Evolutionary conservation across 2,329 filamentous ascomycete species (phyloP).

Genomic region (Colletotrichum theobromicola): DNA sequence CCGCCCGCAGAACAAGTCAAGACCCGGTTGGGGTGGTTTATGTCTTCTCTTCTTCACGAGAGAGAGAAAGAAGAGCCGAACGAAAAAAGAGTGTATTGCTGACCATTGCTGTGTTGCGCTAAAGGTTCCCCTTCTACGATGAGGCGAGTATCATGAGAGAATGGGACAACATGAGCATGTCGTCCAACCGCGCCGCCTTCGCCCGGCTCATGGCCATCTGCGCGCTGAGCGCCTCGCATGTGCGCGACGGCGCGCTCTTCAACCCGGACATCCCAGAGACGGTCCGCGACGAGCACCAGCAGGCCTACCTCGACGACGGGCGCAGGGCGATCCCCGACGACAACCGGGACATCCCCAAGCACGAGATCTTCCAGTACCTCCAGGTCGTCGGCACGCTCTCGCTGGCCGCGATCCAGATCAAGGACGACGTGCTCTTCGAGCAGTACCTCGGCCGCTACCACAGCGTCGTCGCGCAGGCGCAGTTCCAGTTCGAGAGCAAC

Average conservation of each 20-base stretch:
- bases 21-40: neutral
- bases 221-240: slow-evolving; percentile 51
- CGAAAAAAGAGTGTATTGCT: too few relatives aligned
- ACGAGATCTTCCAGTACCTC: slow-evolving; percentile 18
- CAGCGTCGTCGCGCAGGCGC: slow-evolving; percentile 51
- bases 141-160: slow-evolving; percentile 44
- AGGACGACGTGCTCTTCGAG: slow-evolving; percentile 53
- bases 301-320: slow-evolving; percentile 21
- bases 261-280: slow-evolving; percentile 38
- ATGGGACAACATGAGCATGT: slow-evolving; percentile 43
- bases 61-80: neutral
- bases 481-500: slow-evolving; percentile 56
- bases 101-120: neutral
- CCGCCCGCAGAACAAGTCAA: neutral
- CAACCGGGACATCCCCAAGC: slow-evolving; percentile 1
- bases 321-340: slow-evolving; percentile 16
- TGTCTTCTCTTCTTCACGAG: too few relatives aligned
- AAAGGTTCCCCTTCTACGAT: slow-evolving; percentile 55
- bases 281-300: slow-evolving; percentile 3
- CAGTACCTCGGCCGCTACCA: slow-evolving; percentile 56
- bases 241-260: slow-evolving; percentile 53
- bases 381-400: slow-evolving; percentile 50
- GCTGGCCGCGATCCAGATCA: slow-evolving; percentile 56
- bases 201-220: slow-evolving; percentile 57
- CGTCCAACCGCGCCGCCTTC: slow-evolving; percentile 40